Evolutionary conservation across 1,284 basidiomycete species (phyloP), one percentile per base, ranked within the genome.

Genomic region (Ganoderma lingzhi): DNA sequence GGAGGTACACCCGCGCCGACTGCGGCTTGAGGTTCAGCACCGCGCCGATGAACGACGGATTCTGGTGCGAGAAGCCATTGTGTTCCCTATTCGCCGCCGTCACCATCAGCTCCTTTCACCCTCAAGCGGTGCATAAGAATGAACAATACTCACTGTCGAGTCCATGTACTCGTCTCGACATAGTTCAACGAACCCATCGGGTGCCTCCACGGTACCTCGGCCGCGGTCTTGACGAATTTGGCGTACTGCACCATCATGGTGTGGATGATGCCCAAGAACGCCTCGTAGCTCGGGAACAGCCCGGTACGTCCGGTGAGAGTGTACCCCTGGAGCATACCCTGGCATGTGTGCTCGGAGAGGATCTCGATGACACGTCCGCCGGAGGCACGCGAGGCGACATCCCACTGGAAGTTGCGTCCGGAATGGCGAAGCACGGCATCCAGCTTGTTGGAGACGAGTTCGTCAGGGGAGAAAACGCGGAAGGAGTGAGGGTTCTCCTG

Each of bases 381-480:
- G 70, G 89, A 84, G 14, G 83, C 89, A 65, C 90, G 86, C 32
- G 83, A 84, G 0, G 86, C 86, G 37, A 84, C 76, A 76, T 96
- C 95, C 93, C 88, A 94, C 80, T 96, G 94, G 80, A 96, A 91
- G 81, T 95, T 91, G 64, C 95, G 88, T 1, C 86, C 85, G 0
- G 84, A 90, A 10, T 83, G 79, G 2, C 91, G 84, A 61, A 96
- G 86, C 6, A 93, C 89, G 3, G 88, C 92, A 76, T 93, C 93
- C 23, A 97, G 88, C 81, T 97, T 96, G 83, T 97, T 97, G 42
- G 92, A 94, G 9, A 91, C 89, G n/a, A 96, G 85, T 76, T 95
- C 94, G 76, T 97, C 96, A 0, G 96, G 96, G n/a, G 92, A 95
- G 84, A 96, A 96, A 70, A 97, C 93, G 64, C 96, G 87, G 86